A percentile compares a stretch with the other conserved stretches of the same genome.
Evolutionary conservation across 345 rosid species (phyloP).

Genomic region (Eucalyptus albens): DNA sequence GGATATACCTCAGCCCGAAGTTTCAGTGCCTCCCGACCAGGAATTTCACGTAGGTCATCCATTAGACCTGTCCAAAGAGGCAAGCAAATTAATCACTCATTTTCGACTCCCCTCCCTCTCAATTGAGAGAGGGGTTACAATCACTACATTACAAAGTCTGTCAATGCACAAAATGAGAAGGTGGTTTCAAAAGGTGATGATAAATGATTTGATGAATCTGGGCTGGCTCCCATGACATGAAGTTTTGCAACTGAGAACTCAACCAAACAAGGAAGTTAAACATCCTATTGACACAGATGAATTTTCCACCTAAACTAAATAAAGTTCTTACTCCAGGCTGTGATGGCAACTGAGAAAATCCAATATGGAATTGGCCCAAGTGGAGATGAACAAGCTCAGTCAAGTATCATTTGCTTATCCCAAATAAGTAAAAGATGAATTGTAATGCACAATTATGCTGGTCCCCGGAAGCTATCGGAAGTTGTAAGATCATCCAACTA

Average conservation of each 20-base stretch:
- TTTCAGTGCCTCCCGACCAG: conserved; percentile 86
- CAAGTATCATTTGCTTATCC: neutral
- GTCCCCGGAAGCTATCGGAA: neutral
- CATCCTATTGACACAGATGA: neutral
- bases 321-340: neutral
- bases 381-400: neutral
- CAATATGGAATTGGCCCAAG: neutral
- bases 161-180: neutral
- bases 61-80: conserved; percentile 42
- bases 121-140: neutral
- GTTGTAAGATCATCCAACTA: neutral
- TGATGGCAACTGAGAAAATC: neutral
- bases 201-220: neutral
- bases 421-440: neutral
- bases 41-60: conserved; percentile 85
- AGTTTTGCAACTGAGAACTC: neutral
- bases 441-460: neutral
- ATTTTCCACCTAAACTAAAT: neutral
- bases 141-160: neutral
- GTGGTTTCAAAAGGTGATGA: neutral
- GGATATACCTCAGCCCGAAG: conserved; percentile 81
- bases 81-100: neutral
- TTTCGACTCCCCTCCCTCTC: neutral
- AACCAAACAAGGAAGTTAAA: neutral
- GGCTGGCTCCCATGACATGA: neutral